Evolutionary conservation across 140 eudicot species (phyloP).

Genomic region (Anethum foeniculum): DNA sequence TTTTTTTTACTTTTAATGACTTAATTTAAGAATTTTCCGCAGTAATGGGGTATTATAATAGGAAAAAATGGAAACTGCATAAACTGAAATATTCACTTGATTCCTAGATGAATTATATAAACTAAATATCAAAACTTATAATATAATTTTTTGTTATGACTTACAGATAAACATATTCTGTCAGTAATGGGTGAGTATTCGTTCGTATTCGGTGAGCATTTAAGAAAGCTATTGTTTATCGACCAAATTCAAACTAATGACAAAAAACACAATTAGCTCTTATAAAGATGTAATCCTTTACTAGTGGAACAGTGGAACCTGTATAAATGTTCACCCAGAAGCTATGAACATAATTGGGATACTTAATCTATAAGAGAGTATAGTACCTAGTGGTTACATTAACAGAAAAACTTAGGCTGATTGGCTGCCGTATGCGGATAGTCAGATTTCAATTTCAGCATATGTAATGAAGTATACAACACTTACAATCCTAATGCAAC

Average conservation of each 20-base stretch:
- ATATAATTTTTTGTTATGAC: not conserved
- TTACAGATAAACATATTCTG: not conserved
- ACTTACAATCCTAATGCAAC: conserved; percentile 94
- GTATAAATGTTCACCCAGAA: too few species aligned
- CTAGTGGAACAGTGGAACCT: too few species aligned
- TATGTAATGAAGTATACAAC: not conserved
- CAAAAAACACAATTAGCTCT: not conserved
- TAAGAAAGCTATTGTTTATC: not conserved
- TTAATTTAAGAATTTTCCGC: not conserved
- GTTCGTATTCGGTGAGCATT: too few species aligned
- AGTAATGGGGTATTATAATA: not conserved
- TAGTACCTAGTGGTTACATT: not conserved
- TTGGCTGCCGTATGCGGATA: not conserved
- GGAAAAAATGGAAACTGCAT: not conserved
- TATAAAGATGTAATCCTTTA: too few species aligned
- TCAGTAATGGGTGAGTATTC: not conserved
- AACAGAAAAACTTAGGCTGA: not conserved
- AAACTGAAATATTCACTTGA: not conserved
- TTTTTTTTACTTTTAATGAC: not conserved
- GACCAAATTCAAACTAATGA: not conserved
- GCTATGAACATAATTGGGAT: too few species aligned
- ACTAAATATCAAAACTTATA: not conserved
- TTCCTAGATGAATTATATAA: not conserved
- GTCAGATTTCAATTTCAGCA: not conserved
- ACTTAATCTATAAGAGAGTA: too few species aligned